Evolutionary conservation across 2,329 filamentous ascomycete genomes (phyloP).

Genomic region (Ophiostoma montium): DNA sequence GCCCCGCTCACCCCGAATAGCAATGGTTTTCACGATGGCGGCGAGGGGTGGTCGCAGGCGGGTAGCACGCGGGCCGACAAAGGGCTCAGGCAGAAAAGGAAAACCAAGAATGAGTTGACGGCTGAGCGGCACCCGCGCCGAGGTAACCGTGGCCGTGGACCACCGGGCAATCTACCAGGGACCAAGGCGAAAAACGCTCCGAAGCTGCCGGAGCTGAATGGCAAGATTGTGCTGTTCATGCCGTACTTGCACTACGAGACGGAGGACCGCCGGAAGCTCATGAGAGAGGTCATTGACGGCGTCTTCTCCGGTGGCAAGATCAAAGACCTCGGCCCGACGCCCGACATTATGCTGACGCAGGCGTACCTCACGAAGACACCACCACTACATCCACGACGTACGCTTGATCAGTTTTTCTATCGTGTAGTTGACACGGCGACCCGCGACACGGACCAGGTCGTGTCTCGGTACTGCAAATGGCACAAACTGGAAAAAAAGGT

Average conservation of each 20-base stretch:
- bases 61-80: constrained; percentile 14
- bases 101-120: constrained; percentile 22
- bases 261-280: constrained; percentile 35
- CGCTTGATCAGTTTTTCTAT: constrained; percentile 53
- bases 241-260: constrained; percentile 54
- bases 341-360: constrained; percentile 32
- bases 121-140: constrained; percentile 23
- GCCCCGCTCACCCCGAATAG: background rate
- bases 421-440: constrained; percentile 46
- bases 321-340: constrained; percentile 15
- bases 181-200: constrained; percentile 19
- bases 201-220: constrained; percentile 17
- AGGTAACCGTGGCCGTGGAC: constrained; percentile 20
- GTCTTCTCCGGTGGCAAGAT: too few species aligned
- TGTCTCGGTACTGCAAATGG: constrained; percentile 39
- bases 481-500: constrained; percentile 36
- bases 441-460: constrained; percentile 49
- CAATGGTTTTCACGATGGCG: background rate
- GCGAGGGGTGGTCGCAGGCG: background rate
- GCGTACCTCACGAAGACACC: constrained; percentile 32
- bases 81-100: constrained; percentile 18
- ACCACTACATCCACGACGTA: constrained; percentile 44
- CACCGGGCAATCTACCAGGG: constrained; percentile 23
- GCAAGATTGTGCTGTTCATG: constrained; percentile 31
- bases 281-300: constrained; percentile 36